Base-by-base conservation (phyloP, 2,329 filamentous ascomycete species). In the Cylindrodendrum hubeiense region DNA sequence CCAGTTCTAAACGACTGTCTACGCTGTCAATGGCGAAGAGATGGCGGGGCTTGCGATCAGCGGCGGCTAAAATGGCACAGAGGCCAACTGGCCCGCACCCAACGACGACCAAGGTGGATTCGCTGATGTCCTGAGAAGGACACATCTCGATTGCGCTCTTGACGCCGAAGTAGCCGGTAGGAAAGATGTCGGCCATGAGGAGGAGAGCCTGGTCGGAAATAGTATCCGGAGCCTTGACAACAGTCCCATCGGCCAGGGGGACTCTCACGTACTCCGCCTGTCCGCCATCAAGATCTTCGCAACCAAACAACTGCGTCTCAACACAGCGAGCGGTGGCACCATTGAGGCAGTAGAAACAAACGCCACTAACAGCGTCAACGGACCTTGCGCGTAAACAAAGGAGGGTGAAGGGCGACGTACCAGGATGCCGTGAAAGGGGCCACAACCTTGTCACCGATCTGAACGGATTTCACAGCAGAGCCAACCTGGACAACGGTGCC, bases 111-210 rank as follows among this genome's bases (percentile, higher is more conserved):
- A 94, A 90, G 0, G 91, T 93, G 65, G 90, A 88, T 15, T 82
- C 72, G n/a, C 77, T 74, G n/a, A 80, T 66, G 24, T 77, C 67
- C 5, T 75, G 66, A n/a, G 66, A 70, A 22, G 74, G 70, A 41
- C 91, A 84, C 74, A 90, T 81, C 62, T 88, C 87, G 78, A 97
- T 91, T 7, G 90, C 95, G 74, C 94, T 96, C 62, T 87, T 86
- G 5, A 93, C 93, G 7, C 93, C 94, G 72, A 95, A 97, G 81
- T 89, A 97, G 8, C 95, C 93, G 0, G 91, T 93, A 1, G 94
- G 94, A 79, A 96, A 97, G 73, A 97, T 97, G 76, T 97, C 94
- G 17, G 93, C 94, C 94, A 97, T 97, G 26, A 97, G 86, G 7
- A 97, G 89, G 52, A 97, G 84, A 37, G 89, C 89, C 68, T 92